Evolutionary conservation across 2,329 filamentous ascomycete species (phyloP), one percentile per base, ranked within the genome.

Genomic region (Monosporascus sp.): DNA sequence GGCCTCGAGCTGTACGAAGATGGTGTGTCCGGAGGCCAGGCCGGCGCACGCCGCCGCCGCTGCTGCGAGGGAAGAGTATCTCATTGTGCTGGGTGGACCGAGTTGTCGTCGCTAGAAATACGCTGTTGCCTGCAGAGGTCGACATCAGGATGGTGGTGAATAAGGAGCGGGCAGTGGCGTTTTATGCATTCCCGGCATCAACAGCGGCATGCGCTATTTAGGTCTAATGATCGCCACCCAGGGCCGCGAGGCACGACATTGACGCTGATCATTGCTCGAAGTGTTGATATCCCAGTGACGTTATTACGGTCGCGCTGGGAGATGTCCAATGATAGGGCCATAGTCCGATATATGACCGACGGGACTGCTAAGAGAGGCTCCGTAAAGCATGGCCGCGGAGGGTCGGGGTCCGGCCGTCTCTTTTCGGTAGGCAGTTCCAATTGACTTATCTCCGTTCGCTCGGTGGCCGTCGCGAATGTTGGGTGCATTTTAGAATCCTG

Each of bases 1-100:
- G 17, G 74, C 67, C 48, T 75, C 58, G 9, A 66, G 58, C 47
- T 66, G 64, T 19, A 64, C 48, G 44, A 66, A 66, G n/a, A 66
- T 66, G 1, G 64, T 65, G 48, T 66, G 64, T 1, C 59, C 63
- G 26, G 52, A 56, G 16, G 57, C 56, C 16, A 58, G 38, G 20
- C 55, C 40, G 37, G 55, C 56, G 3, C 60, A 37, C 7, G 55
- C 52, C 31, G 57, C 46, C 17, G 49, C 46, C 17, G 49, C 60
- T 14, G 54, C 51, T 49, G 53, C 58, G 52, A 63, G 8, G 11
- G 52, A 54, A 50, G 54, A 55, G 54, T 57, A 59, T 52, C 55
- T 64, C 63, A 65, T 65, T 31, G 22, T 41, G 55, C 40, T 7
- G 27, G 37, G 17, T 27, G 47, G 9, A 22, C 16, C 16, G 2